These are phyloP conservation scores for Trifolium pratense DNA, from an alignment of 306 rosid genomes.

Conservation along the genomic window DNA sequence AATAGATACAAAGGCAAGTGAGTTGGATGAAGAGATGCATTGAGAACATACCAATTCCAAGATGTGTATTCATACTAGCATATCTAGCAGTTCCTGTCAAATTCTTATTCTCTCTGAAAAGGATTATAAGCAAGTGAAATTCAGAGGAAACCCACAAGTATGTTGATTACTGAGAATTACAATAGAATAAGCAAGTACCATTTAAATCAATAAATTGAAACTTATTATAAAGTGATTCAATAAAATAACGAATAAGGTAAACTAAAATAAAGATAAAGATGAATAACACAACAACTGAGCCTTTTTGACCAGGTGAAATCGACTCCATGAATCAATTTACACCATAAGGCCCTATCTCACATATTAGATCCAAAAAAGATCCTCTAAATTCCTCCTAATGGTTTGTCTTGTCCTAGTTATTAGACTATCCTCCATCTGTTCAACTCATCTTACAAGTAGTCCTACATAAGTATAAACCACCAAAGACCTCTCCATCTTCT, in stretches of 20 bases:
- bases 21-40: slow-evolving; percentile 31
- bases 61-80: slow-evolving; percentile 98
- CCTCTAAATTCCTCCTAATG: slow-evolving; percentile 3
- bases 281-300: neutral
- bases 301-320: neutral
- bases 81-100: slow-evolving; percentile 98
- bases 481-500: neutral
- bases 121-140: slow-evolving; percentile 42
- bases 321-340: neutral
- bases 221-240: slow-evolving; percentile 1
- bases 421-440: neutral
- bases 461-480: neutral
- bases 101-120: slow-evolving; percentile 89
- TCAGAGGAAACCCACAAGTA: slow-evolving; percentile 11
- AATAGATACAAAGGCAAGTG: slow-evolving; percentile 33
- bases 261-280: slow-evolving; percentile 15
- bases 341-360: neutral
- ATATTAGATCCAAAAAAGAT: neutral
- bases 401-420: slow-evolving; percentile 15
- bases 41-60: slow-evolving; percentile 77
- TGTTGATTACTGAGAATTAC: neutral
- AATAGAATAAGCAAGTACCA: slow-evolving; percentile 15
- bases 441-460: neutral
- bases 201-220: slow-evolving; percentile 27
- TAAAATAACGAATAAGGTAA: neutral